Evolutionary conservation across 139 green algal genomes (phyloP), one percentile per base, ranked within the genome.

Genomic region (Choricystis sp.): DNA sequence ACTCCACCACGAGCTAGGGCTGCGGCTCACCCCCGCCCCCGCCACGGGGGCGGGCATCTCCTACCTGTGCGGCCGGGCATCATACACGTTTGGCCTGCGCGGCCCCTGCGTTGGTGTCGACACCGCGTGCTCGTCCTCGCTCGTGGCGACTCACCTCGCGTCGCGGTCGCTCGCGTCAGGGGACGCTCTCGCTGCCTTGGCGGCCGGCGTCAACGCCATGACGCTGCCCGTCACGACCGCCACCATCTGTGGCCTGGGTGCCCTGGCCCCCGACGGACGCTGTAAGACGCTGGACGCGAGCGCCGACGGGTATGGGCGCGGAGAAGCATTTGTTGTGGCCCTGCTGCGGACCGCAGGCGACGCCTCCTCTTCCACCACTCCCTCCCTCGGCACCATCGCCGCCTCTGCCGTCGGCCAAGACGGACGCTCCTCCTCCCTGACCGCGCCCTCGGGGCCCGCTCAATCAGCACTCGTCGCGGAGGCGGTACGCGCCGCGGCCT

Each of bases 201-300:
- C 80, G 0, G 81, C 72, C 16, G 88, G 88, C 16, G 79, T 88
- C 21, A 94, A 94, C 71, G 72, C 91, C 19, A 76, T 74, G 4
- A 68, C 91, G 4, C 72, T 82, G 5, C 81, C 85, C 26, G 79
- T 87, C 56, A 86, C 79, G 24, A 81, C 74, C 9, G 75, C 77
- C 28, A 74, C 75, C 49, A 78, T 74, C 66, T 61, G 73, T 23
- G 60, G 72, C 0, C 63, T 74, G 30, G 77, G 31, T 70, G 84
- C 66, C 80, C 79, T 94, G 52, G 73, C 84, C 1, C 56, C 73
- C 1, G 82, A 90, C n/a, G 88, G 84, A 4, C 77, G 86, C 40
- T 96, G 88, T 74, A 94, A 94, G 71, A 92, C 87, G 1, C 73
- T 95, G 29, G 87, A 95, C 60, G 81, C 76, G 3, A 55, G 62